Evolutionary conservation across 1,284 basidiomycete genomes (phyloP).

Genomic region (Singerocomus inundabilis): DNA sequence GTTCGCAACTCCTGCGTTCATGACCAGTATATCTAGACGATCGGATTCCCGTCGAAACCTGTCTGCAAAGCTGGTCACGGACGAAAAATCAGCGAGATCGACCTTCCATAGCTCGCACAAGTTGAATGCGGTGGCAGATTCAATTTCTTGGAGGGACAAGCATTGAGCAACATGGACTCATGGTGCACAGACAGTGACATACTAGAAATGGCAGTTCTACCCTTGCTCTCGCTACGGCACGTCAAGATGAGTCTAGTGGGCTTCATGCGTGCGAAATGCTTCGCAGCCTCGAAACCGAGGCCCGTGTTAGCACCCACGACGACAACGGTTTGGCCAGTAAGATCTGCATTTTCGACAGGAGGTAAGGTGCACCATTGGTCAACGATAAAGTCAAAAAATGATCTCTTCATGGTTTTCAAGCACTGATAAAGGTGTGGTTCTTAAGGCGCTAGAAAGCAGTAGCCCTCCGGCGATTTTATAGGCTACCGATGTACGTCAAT

Average conservation of each 20-base stretch:
- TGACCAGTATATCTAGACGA: slow-evolving; percentile 15
- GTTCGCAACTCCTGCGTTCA: slow-evolving; percentile 18
- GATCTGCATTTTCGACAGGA: slow-evolving; percentile 23
- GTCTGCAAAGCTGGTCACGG: slow-evolving; percentile 15
- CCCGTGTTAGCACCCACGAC: slow-evolving; percentile 43
- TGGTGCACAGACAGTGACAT: background rate
- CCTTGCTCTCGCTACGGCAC: slow-evolving; percentile 31
- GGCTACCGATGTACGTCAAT: too few species aligned
- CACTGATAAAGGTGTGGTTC: too few species aligned
- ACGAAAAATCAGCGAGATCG: slow-evolving; percentile 17
- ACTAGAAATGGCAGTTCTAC: slow-evolving; percentile 27
- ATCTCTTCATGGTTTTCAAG: slow-evolving; percentile 3
- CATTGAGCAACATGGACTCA: too few species aligned
- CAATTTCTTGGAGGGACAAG: slow-evolving; percentile 10
- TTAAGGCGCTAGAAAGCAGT: too few species aligned
- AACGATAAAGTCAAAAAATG: slow-evolving; percentile 1
- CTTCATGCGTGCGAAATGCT: slow-evolving; percentile 44
- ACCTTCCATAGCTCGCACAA: slow-evolving; percentile 5
- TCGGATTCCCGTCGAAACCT: slow-evolving; percentile 5
- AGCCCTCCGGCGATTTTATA: too few species aligned
- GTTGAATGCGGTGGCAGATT: slow-evolving; percentile 1
- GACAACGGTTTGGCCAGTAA: slow-evolving; percentile 32
- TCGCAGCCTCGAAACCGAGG: slow-evolving; percentile 43
- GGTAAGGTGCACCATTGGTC: slow-evolving; percentile 20
- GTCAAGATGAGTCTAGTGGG: slow-evolving; percentile 40